phyloP scores from a whole-genome alignment of 805 yeast genomes.

The Sugiyamaella marilandica region DNA sequence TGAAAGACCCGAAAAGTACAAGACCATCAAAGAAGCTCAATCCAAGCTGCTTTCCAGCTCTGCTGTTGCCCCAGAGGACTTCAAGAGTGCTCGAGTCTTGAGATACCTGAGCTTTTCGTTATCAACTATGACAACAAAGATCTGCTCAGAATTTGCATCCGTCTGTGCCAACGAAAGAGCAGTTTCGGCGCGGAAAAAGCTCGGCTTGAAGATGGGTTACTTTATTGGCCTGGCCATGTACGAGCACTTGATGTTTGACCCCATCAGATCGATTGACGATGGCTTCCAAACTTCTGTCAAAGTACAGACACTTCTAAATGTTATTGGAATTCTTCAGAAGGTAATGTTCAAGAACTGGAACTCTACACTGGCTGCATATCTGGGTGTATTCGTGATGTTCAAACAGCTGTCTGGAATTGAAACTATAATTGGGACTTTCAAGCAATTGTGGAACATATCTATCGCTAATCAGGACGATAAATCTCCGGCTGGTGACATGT shows the following conservation, averaged over 20 bases:
- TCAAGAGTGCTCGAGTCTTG: slow-evolving; percentile 15
- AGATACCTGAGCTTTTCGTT: slow-evolving; percentile 17
- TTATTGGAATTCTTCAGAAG: slow-evolving; percentile 14
- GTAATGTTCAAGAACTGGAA: slow-evolving; percentile 18
- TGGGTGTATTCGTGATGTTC: slow-evolving; percentile 28
- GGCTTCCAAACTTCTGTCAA: slow-evolving; percentile 12
- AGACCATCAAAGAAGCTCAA: slow-evolving; percentile 19
- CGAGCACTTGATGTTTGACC: slow-evolving; percentile 18
- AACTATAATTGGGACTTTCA: slow-evolving; percentile 21
- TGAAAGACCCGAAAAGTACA: slow-evolving; percentile 16
- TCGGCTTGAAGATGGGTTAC: slow-evolving; percentile 28
- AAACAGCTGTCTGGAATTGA: slow-evolving; percentile 29
- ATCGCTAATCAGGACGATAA: slow-evolving; percentile 2
- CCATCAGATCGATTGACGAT: slow-evolving; percentile 7
- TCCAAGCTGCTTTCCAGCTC: slow-evolving; percentile 13
- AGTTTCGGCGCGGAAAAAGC: slow-evolving; percentile 20
- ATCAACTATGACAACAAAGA: slow-evolving; percentile 14
- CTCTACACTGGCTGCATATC: slow-evolving; percentile 10
- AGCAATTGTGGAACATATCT: slow-evolving; percentile 18
- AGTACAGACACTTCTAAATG: slow-evolving; percentile 15
- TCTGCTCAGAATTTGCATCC: slow-evolving; percentile 19
- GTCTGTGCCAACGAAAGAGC: slow-evolving; percentile 19
- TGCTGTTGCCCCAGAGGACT: slow-evolving; percentile 3
- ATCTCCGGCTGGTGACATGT: slow-evolving; percentile 2
- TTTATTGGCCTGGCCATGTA: slow-evolving; percentile 21